Base-by-base conservation (phyloP, 1,284 basidiomycete genomes). In the Ustilago sp. region DNA sequence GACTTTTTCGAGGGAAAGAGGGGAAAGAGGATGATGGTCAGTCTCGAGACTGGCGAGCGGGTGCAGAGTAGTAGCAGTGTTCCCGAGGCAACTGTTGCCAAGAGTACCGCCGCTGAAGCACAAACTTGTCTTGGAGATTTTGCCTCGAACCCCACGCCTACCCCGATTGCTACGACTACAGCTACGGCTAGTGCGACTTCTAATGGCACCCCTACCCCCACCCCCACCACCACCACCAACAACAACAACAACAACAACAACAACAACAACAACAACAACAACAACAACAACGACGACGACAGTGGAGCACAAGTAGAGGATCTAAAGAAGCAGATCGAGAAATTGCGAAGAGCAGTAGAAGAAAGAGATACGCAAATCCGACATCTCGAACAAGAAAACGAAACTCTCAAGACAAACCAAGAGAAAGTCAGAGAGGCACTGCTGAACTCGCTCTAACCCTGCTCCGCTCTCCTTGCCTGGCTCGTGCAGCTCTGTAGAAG, bases 1-100 rank as follows among this genome's bases (percentile, higher is more conserved):
- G 94, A 98, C 79, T 98, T 94, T 88, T 94, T 98, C 87, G 80
- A 68, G 4, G 95, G 94, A 9, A 83, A 84, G 69, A 70, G 79
- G 45, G 76, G 76, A 0, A 90, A 91, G 23, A 59, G 77, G 9
- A 94, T 95, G 77, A 88, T 90, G 28, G 80, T 90, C 68, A 87
- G 89, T 74, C 84, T 90, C 56, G 88, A 89, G 65, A 88, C 78
- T 11, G 72, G 72, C 6, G 63, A 64, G 23, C 62, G 61, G 0
- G 54, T 60, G 35, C 32, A 60, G 34, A 69, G 60, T 36, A 63
- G 59, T 23, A 67, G 60, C 3, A 67, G 59, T 36, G 57, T 73
- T 4, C 63, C 75, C 32, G 39, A 68, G n/a, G 28, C 68, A 7
- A 32, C 35, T 11, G 28, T 61, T 23, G 23, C 63, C 5, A 51